Evolutionary conservation across 2,329 filamentous ascomycete genomes (phyloP).

Genomic region (Albifimbria verrucaria): DNA sequence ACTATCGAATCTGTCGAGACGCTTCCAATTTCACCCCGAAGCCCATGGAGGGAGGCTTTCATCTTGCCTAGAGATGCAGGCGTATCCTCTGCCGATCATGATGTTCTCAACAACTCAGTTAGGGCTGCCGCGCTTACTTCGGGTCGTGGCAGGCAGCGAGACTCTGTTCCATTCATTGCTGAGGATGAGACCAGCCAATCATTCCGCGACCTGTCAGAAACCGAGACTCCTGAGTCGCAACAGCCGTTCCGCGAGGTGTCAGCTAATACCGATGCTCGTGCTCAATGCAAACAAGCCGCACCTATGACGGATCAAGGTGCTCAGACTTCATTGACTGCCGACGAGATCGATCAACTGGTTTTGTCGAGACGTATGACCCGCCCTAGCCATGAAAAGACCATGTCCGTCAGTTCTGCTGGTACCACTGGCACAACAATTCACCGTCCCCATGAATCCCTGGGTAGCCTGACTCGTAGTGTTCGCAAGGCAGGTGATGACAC

Average conservation of each 20-base stretch:
- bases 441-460: slow-evolving; percentile 48
- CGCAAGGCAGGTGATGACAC: slow-evolving; percentile 35
- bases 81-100: slow-evolving; percentile 22
- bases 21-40: slow-evolving; percentile 43
- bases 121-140: slow-evolving; percentile 27
- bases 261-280: slow-evolving; percentile 47
- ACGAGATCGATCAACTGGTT: slow-evolving; percentile 75
- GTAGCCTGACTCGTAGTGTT: slow-evolving; percentile 37
- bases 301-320: slow-evolving; percentile 67
- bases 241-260: slow-evolving; percentile 61
- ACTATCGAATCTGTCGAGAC: slow-evolving; percentile 43
- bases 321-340: slow-evolving; percentile 80
- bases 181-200: slow-evolving; percentile 63
- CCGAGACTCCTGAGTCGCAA: slow-evolving; percentile 52
- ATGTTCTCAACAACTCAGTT: slow-evolving; percentile 35
- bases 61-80: slow-evolving; percentile 49
- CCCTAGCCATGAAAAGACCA: slow-evolving; percentile 30
- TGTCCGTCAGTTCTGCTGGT: slow-evolving; percentile 31
- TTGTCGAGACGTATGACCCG: slow-evolving; percentile 33
- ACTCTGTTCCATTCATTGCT: slow-evolving; percentile 49
- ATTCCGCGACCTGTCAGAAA: slow-evolving; percentile 33
- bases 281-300: slow-evolving; percentile 34
- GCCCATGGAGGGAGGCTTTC: slow-evolving; percentile 53
- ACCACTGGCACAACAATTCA: slow-evolving; percentile 36
- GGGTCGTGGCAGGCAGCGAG: slow-evolving; percentile 40